phyloP scores from a whole-genome alignment of 2,329 filamentous ascomycete species.

The Neonectria magnoliae region DNA sequence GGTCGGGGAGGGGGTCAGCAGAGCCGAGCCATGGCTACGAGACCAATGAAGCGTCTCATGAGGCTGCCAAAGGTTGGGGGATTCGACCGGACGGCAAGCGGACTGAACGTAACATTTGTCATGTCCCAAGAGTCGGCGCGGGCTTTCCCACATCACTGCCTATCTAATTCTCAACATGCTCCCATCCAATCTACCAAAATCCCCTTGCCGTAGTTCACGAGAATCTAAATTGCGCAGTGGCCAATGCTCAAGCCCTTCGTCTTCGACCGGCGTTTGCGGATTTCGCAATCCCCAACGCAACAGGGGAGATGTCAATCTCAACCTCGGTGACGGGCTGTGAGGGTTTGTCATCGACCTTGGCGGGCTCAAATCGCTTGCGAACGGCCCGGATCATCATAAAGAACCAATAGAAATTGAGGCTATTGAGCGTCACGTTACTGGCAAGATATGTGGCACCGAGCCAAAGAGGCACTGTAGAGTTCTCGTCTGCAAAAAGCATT shows the following conservation, averaged over 20 bases:
- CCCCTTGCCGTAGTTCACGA: no score
- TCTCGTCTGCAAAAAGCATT: slow-evolving; percentile 58
- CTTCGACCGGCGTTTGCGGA: slow-evolving; percentile 31
- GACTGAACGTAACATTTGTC: not conserved
- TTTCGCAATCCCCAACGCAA: slow-evolving; percentile 42
- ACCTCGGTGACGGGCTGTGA: slow-evolving; percentile 37
- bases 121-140: not conserved
- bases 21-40: not conserved
- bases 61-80: no score
- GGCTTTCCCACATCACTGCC: not conserved
- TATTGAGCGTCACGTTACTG: slow-evolving; percentile 77
- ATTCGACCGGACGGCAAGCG: not conserved
- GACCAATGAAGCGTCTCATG: not conserved
- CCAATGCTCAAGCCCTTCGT: slow-evolving; percentile 44
- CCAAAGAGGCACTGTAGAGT: slow-evolving; percentile 72
- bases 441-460: slow-evolving; percentile 73
- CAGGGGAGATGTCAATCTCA: slow-evolving; percentile 44
- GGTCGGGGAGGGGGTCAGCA: not conserved
- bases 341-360: slow-evolving; percentile 46
- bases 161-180: no score
- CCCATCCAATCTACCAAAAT: not conserved
- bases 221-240: not conserved
- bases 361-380: slow-evolving; percentile 75
- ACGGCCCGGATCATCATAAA: slow-evolving; percentile 86
- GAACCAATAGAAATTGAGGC: slow-evolving; percentile 87